phyloP scores from a whole-genome alignment of 1,139 yeast genomes.

The Ogataea hybrid region DNA sequence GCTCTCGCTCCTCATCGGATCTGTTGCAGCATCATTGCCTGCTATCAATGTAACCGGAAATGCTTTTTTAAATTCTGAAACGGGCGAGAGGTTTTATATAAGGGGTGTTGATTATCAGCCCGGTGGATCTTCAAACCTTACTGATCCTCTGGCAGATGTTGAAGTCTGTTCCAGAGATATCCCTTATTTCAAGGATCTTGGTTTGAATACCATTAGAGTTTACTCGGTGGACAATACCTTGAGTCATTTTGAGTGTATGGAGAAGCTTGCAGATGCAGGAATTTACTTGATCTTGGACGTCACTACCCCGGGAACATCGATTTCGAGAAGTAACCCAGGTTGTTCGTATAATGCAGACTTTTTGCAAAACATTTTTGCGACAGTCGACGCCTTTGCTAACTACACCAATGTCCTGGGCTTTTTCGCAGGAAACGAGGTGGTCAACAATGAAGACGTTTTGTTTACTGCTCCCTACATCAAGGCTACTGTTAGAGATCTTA shows the following conservation, averaged over 20 bases:
- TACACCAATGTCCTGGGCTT: constrained; percentile 51
- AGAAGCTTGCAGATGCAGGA: constrained; percentile 60
- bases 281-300: constrained; percentile 69
- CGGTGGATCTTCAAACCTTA: constrained; percentile 45
- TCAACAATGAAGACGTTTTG: constrained; percentile 47
- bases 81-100: constrained; percentile 44
- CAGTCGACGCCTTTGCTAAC: constrained; percentile 48
- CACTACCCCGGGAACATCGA: constrained; percentile 63
- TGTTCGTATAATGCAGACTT: constrained; percentile 55
- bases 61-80: constrained; percentile 59
- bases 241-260: constrained; percentile 68
- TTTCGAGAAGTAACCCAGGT: constrained; percentile 53
- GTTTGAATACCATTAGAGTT: constrained; percentile 68
- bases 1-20: constrained; percentile 7
- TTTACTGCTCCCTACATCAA: constrained; percentile 55
- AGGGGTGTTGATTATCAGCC: constrained; percentile 63
- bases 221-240: constrained; percentile 71
- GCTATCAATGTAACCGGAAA: constrained; percentile 66
- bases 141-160: constrained; percentile 47
- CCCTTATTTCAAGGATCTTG: constrained; percentile 56
- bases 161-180: constrained; percentile 48
- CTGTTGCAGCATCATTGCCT: constrained; percentile 30
- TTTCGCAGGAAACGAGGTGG: constrained; percentile 62
- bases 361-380: constrained; percentile 52
- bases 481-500: constrained; percentile 61